Conservation (phyloP, 371 early-diverging fungal genomes). For the Mucor piriformis region DNA sequence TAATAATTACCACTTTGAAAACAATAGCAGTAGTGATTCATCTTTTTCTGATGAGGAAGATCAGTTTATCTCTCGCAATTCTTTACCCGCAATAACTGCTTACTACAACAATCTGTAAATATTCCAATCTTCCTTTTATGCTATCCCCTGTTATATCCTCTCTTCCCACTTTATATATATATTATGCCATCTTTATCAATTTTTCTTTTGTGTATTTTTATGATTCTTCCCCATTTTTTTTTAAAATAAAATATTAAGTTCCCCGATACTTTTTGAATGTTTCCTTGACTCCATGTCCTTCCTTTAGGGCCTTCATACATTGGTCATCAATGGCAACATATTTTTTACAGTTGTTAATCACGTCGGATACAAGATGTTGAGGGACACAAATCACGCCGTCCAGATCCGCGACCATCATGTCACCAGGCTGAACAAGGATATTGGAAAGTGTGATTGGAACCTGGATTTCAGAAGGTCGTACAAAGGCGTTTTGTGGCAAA, state of each 20-base stretch:
- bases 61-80: not conserved
- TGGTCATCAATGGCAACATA: slow-evolving; percentile 64
- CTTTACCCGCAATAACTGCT: not conserved
- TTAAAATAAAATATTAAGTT: not conserved
- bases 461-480: slow-evolving; percentile 66
- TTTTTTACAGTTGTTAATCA: slow-evolving; percentile 57
- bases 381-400: slow-evolving; percentile 82
- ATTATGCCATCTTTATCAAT: not conserved
- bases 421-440: slow-evolving; percentile 62
- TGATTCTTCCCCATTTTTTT: not conserved
- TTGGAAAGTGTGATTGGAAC: slow-evolving; percentile 61
- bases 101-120: not conserved
- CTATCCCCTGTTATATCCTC: not conserved
- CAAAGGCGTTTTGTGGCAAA: slow-evolving; percentile 70
- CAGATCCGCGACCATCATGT: slow-evolving; percentile 79
- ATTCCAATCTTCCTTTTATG: not conserved
- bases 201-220: slow-evolving; percentile 1
- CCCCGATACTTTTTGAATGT: slow-evolving; percentile 71
- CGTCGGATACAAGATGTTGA: slow-evolving; percentile 50
- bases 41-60: slow-evolving; percentile 2
- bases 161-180: not conserved
- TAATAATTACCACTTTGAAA: not conserved
- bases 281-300: slow-evolving; percentile 63
- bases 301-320: slow-evolving; percentile 70
- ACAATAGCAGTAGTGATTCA: slow-evolving; percentile 6